Percentiles rank a stretch among this genome's conserved stretches.
These are phyloP conservation scores for Aspergillus fijiensis DNA, from an alignment of 2,329 filamentous ascomycete genomes.

Conservation along the genomic window DNA sequence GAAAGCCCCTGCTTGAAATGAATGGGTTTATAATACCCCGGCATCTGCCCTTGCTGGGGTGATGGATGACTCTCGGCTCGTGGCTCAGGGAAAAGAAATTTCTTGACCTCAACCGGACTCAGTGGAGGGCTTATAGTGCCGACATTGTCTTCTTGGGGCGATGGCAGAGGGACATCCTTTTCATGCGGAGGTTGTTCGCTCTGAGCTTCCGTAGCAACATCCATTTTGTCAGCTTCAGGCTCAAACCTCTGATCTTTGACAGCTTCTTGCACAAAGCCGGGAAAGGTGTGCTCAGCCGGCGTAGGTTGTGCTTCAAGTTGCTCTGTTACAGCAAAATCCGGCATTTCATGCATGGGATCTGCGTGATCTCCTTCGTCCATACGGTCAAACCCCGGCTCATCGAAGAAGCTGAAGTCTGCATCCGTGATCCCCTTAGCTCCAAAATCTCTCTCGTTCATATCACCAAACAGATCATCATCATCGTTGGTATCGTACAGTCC, in stretches of 20 bases:
- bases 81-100: constrained; percentile 44
- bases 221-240: constrained; percentile 2
- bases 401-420: constrained; percentile 66
- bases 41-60: constrained; percentile 21
- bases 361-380: constrained; percentile 19
- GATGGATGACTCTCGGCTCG: constrained; percentile 8
- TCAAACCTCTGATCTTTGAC: not conserved
- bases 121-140: constrained; percentile 42
- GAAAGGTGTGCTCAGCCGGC: constrained; percentile 7
- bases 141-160: constrained; percentile 20
- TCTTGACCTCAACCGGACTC: constrained; percentile 43
- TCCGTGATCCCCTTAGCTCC: constrained; percentile 58
- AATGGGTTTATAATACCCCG: constrained; percentile 54
- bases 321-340: constrained; percentile 14
- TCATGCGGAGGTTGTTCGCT: constrained; percentile 10
- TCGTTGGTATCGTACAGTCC: constrained; percentile 44
- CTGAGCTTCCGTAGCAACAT: not conserved
- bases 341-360: constrained; percentile 16
- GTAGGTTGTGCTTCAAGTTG: constrained; percentile 16
- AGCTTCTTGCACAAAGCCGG: constrained; percentile 1
- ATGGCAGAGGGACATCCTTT: constrained; percentile 2
- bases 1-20: constrained; percentile 51
- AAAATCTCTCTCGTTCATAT: constrained; percentile 56
- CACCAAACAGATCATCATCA: constrained; percentile 59
- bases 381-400: constrained; percentile 48